Evolutionary conservation across 345 rosid genomes (phyloP).

Genomic region (Eucalyptus victrix): DNA sequence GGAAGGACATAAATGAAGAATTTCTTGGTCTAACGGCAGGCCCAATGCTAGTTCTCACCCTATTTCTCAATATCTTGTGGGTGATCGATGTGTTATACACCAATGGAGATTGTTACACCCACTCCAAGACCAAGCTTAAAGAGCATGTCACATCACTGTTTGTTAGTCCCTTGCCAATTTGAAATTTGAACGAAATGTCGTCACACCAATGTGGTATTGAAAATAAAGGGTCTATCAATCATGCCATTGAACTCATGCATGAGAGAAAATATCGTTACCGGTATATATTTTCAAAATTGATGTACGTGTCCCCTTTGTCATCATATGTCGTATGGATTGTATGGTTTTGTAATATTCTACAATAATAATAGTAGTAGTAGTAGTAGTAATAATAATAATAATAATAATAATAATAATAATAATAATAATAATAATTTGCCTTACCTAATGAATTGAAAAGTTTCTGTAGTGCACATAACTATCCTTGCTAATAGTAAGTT

Average conservation of each 20-base stretch:
- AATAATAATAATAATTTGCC: no score
- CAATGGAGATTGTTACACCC: slow-evolving; percentile 7
- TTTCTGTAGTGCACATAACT: no score
- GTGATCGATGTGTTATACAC: slow-evolving; percentile 1
- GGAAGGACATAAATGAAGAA: slow-evolving; percentile 28
- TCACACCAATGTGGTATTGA: not conserved
- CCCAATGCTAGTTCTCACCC: not conserved
- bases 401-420: no score
- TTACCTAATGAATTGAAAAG: no score
- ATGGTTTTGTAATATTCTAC: no score
- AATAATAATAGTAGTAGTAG: no score
- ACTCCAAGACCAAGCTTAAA: not conserved
- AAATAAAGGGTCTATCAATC: not conserved
- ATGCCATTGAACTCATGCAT: not conserved
- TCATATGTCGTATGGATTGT: no score
- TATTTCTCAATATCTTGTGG: slow-evolving; percentile 2
- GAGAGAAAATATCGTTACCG: no score
- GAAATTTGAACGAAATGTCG: not conserved
- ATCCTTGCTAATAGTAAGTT: no score
- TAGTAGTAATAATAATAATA: no score
- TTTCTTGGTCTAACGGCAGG: not conserved
- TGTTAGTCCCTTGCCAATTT: not conserved
- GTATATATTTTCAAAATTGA: not conserved
- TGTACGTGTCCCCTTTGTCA: no score
- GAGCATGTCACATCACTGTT: not conserved